Conservation (phyloP, 2,329 filamentous ascomycete genomes). For the Mycosphaerella arachidis region DNA sequence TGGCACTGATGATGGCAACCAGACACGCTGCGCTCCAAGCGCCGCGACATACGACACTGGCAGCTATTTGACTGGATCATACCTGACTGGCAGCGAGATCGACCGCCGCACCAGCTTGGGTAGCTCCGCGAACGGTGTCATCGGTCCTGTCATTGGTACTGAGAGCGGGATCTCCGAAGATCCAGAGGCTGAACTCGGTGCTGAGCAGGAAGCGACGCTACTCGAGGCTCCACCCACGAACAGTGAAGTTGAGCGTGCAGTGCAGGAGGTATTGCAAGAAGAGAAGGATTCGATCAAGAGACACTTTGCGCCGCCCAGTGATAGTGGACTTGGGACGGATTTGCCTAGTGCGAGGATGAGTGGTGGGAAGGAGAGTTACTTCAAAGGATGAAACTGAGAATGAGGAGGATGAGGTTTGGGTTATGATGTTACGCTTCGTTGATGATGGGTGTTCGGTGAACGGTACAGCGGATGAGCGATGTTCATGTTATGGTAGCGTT, state of each 20-base stretch:
- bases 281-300: constrained; percentile 15
- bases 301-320: constrained; percentile 34
- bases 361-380: constrained; percentile 18
- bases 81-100: constrained; percentile 46
- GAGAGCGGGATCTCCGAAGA: constrained; percentile 16
- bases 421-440: constrained; percentile 3
- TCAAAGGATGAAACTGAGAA: constrained; percentile 1
- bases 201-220: constrained; percentile 21
- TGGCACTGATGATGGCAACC: constrained; percentile 28
- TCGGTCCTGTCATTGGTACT: constrained; percentile 23
- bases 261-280: neutral
- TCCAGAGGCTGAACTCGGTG: constrained; percentile 26
- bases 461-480: constrained; percentile 3
- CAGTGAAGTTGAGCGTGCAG: constrained; percentile 11
- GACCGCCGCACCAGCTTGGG: constrained; percentile 44
- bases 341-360: constrained; percentile 31
- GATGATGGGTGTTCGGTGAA: constrained; percentile 1
- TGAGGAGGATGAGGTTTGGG: neutral
- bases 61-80: constrained; percentile 48
- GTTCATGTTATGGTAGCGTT: neutral
- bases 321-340: constrained; percentile 38
- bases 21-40: constrained; percentile 40
- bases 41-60: constrained; percentile 46
- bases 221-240: neutral
- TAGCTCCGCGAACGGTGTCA: constrained; percentile 34